Conservation (phyloP, 768 basidiomycete species). For the Lentinula raphanica region DNA sequence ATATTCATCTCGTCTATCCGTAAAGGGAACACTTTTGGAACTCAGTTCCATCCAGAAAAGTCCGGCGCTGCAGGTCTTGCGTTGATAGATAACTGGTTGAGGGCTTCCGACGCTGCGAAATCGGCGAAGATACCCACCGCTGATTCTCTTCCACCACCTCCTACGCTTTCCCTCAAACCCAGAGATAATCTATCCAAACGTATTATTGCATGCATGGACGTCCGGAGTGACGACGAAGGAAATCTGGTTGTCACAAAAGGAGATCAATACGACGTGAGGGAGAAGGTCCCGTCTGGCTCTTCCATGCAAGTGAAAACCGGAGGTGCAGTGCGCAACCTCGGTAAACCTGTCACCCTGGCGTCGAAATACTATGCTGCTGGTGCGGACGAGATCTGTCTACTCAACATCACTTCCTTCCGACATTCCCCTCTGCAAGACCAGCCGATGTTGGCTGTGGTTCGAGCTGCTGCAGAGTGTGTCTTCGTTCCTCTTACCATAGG, state of each 20-base stretch:
- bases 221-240: slow-evolving; percentile 90
- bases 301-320: slow-evolving; percentile 38
- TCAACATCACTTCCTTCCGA: slow-evolving; percentile 99
- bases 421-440: slow-evolving; percentile 93
- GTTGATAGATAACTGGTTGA: slow-evolving; percentile 78
- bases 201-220: slow-evolving; percentile 96
- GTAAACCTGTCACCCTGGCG: slow-evolving; percentile 92
- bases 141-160: slow-evolving; percentile 28
- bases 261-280: slow-evolving; percentile 97
- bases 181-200: slow-evolving; percentile 82
- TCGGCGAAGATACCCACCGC: slow-evolving; percentile 17
- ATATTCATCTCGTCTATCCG: slow-evolving; percentile 82
- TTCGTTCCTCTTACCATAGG: slow-evolving; percentile 99
- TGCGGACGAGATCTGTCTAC: slow-evolving; percentile 94
- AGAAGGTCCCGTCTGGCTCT: slow-evolving; percentile 42
- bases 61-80: slow-evolving; percentile 83
- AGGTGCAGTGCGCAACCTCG: slow-evolving; percentile 90
- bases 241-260: slow-evolving; percentile 99
- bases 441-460: slow-evolving; percentile 96
- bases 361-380: slow-evolving; percentile 80
- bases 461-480: slow-evolving; percentile 80
- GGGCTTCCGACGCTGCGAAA: slow-evolving; percentile 40
- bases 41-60: slow-evolving; percentile 98
- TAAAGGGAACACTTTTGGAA: slow-evolving; percentile 81
- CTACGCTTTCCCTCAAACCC: slow-evolving; percentile 33